phyloP scores from a whole-genome alignment of 371 early-diverging fungal genomes.

The Syncephalastrum contaminatum region DNA sequence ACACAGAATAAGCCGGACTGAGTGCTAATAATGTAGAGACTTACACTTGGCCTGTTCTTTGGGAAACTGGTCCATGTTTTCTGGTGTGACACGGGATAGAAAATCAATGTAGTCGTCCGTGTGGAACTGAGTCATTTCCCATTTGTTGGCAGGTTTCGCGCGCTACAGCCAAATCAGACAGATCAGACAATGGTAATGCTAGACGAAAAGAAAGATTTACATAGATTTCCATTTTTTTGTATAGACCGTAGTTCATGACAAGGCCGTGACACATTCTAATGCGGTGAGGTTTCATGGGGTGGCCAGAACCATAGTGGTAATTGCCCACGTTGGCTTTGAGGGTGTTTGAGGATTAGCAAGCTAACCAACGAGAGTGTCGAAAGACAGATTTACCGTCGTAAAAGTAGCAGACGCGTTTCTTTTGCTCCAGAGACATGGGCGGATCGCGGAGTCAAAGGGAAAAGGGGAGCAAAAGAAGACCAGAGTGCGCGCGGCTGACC shows the following conservation, averaged over 20 bases:
- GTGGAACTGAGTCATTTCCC: slow-evolving; percentile 95
- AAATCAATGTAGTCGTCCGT: slow-evolving; percentile 96
- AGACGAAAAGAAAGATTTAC: slow-evolving; percentile 18
- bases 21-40: slow-evolving; percentile 3
- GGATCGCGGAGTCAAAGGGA: no score
- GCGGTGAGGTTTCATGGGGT: slow-evolving; percentile 98
- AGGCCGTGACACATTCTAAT: slow-evolving; percentile 93
- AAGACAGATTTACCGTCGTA: slow-evolving; percentile 44
- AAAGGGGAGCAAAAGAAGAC: no score
- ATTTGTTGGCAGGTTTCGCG: slow-evolving; percentile 75
- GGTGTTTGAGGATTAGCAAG: not conserved
- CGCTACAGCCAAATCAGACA: slow-evolving; percentile 13
- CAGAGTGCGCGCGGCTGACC: no score
- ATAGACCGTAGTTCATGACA: slow-evolving; percentile 85
- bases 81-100: slow-evolving; percentile 83
- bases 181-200: not conserved
- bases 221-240: slow-evolving; percentile 79
- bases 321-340: slow-evolving; percentile 58
- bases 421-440: slow-evolving; percentile 39
- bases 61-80: slow-evolving; percentile 68
- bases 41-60: slow-evolving; percentile 73
- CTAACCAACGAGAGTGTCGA: not conserved
- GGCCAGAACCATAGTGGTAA: slow-evolving; percentile 72
- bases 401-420: slow-evolving; percentile 56
- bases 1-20: slow-evolving; percentile 31